Base-by-base conservation (phyloP, 768 basidiomycete species). In the Suillus fuscotomentosus region DNA sequence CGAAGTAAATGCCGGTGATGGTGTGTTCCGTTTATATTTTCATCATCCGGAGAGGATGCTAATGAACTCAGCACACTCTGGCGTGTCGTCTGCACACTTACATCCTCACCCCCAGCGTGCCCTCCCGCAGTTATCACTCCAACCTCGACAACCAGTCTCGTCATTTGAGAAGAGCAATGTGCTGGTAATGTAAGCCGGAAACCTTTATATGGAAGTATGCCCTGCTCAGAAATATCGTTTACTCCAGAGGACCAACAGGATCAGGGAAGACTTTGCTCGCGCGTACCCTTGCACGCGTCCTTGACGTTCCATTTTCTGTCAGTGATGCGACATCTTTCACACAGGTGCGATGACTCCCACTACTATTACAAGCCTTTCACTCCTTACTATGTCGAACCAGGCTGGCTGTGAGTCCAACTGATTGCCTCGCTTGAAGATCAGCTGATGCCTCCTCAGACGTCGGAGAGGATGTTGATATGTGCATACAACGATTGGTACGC, bases 101-200 rank as follows among this genome's bases (percentile, higher is more conserved):
- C 84, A 84, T 62, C 92, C 92, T 14, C 80, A 89, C 68, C 84
- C 81, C 5, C 72, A 77, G 56, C 80, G 82, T 9, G 57, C 72
- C 66, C 68, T 67, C 43, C 75, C 77, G 22, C 70, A 77, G 60
- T 59, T 73, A 24, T 70, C 83, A 7, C 73, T 83, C 24, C 77
- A 73, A 45, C 70, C 80, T 57, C 83, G 77, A n/a, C 80, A 81
- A 53, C 75, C 78, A 9, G 70, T 78, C 15, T 85, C 89, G 24
- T 72, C 87, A 31, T 92, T 97, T 61, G 96, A 99, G 81, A 99
- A 99, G 83, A 95, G 93, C 70, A 99, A 99, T 72, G 93, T 98
- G 3, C 79, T 99, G 50, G 89, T 98, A 64, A 84, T 99, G 95
- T 95, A 73, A 69, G 84, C 77, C 42, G 61, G 11, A 17, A 24